These are phyloP conservation scores for Rubia peregrina DNA, from an alignment of 305 asterid species.

Conservation along the genomic window DNA sequence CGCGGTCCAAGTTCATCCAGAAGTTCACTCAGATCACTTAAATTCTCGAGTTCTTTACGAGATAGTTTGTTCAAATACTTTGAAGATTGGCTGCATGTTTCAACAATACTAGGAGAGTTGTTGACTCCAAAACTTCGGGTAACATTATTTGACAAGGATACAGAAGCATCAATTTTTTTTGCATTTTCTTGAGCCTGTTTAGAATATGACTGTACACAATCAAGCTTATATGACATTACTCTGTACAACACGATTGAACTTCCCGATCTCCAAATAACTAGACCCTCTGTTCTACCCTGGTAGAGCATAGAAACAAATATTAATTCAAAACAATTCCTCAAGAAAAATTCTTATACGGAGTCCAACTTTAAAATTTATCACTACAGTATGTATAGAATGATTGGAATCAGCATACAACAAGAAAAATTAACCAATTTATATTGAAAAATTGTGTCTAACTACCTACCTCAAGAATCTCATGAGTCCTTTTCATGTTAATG, in stretches of 20 bases:
- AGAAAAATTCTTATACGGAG: neutral
- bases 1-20: slow-evolving; percentile 79
- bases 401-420: neutral
- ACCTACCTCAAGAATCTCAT: slow-evolving; percentile 75
- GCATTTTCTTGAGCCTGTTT: slow-evolving; percentile 25
- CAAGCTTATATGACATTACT: slow-evolving; percentile 69
- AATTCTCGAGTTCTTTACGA: slow-evolving; percentile 43
- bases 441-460: neutral
- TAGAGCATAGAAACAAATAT: slow-evolving; percentile 29
- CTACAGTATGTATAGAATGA: neutral
- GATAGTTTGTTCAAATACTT: slow-evolving; percentile 31
- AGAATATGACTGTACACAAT: slow-evolving; percentile 58
- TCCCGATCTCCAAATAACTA: slow-evolving; percentile 87
- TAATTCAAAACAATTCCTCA: slow-evolving; percentile 11
- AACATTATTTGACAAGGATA: slow-evolving; percentile 20
- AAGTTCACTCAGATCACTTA: slow-evolving; percentile 48
- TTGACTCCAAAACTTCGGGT: slow-evolving; percentile 19
- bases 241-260: slow-evolving; percentile 68
- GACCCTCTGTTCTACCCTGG: slow-evolving; percentile 85
- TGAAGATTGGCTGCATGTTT: slow-evolving; percentile 24
- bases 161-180: slow-evolving; percentile 23
- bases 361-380: neutral
- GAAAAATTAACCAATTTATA: neutral
- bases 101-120: slow-evolving; percentile 22
- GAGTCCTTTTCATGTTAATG: slow-evolving; percentile 75